Percentiles rank a stretch among this genome's conserved stretches.
Evolutionary conservation across 352 stramenopile species (phyloP).

Genomic region (Plasmopara muralis): DNA sequence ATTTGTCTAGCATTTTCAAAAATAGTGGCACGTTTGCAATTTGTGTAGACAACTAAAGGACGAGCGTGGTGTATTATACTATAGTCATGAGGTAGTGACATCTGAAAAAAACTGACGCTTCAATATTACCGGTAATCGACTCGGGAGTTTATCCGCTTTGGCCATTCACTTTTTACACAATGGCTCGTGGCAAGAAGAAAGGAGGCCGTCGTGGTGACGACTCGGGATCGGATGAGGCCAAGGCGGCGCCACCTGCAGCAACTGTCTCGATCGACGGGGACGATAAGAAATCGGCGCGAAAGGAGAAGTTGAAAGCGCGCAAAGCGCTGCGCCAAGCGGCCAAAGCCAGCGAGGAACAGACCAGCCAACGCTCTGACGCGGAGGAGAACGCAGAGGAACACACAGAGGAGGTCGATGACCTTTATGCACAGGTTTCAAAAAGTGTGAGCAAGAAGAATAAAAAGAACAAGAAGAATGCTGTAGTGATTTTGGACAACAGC

Average conservation of each 20-base stretch:
- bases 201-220: conserved; percentile 60
- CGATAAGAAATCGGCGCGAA: conserved; percentile 75
- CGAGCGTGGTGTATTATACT: too few species aligned
- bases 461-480: conserved; percentile 70
- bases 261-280: conserved; percentile 22
- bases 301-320: conserved; percentile 67
- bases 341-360: conserved; percentile 40
- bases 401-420: conserved; percentile 15
- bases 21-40: too few species aligned
- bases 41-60: too few species aligned
- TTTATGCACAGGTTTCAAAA: conserved; percentile 51
- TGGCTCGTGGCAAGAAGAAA: conserved; percentile 80
- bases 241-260: conserved; percentile 19
- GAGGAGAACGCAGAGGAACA: conserved; percentile 27
- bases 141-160: too few species aligned
- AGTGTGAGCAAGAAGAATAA: conserved; percentile 69
- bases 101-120: too few species aligned
- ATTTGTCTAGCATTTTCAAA: too few species aligned
- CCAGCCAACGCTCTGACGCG: conserved; percentile 18
- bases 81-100: too few species aligned
- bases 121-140: too few species aligned
- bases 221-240: conserved; percentile 61
- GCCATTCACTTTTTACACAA: conserved; percentile 7
- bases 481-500: conserved; percentile 32
- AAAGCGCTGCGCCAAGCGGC: conserved; percentile 42